Conservation (phyloP, 495 filamentous ascomycete genomes). For the Saxophila tyrrhenica region DNA sequence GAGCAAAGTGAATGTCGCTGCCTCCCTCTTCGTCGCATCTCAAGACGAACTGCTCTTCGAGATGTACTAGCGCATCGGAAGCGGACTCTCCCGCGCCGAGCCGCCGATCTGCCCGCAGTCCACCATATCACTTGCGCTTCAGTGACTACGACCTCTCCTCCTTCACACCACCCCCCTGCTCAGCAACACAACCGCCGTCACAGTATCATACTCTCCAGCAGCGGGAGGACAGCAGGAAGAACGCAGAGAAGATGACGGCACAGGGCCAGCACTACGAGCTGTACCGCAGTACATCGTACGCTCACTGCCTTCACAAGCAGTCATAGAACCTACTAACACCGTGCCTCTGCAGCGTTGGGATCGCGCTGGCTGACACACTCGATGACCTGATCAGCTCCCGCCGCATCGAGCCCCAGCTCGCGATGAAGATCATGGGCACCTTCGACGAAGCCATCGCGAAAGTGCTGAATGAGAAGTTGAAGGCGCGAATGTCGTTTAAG, state of each 20-base stretch:
- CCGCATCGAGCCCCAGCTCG: constrained; percentile 91
- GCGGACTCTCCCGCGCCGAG: not conserved
- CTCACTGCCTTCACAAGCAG: not conserved
- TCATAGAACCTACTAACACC: not conserved
- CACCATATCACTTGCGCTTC: not conserved
- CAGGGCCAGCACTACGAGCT: constrained; percentile 99
- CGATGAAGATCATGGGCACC: constrained; percentile 91
- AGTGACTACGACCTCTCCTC: not conserved
- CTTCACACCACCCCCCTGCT: not conserved
- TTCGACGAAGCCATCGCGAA: constrained; percentile 86
- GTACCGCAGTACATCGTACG: constrained; percentile 39
- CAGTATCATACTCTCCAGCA: not conserved
- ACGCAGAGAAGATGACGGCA: not conserved
- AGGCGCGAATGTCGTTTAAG: constrained; percentile 89
- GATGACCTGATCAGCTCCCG: constrained; percentile 89
- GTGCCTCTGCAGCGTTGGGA: constrained; percentile 56
- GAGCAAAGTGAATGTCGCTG: constrained; percentile 3
- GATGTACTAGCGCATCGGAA: not conserved
- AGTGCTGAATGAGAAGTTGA: constrained; percentile 80
- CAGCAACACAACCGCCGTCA: not conserved
- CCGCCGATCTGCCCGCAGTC: not conserved
- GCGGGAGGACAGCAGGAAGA: not conserved
- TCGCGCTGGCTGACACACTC: constrained; percentile 86
- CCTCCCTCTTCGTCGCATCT: not conserved
- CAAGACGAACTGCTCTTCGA: not conserved